These are phyloP conservation scores for Lenwebbia sp. DNA, from an alignment of 345 rosid genomes.

Conservation along the genomic window DNA sequence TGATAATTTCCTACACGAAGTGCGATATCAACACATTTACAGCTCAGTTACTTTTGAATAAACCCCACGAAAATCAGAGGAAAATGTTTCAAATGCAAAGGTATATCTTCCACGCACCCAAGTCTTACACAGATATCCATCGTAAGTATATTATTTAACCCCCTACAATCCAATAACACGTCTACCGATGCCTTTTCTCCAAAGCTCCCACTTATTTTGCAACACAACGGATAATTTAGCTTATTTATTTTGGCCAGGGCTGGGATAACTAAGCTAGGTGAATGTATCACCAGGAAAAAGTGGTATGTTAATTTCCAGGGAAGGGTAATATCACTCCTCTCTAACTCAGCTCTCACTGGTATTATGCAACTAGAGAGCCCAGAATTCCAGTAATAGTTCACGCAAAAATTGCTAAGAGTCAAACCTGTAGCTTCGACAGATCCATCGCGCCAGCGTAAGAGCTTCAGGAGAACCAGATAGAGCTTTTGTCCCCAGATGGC, in stretches of 20 bases:
- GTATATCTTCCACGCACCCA: neutral
- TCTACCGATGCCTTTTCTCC: neutral
- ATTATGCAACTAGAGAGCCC: neutral
- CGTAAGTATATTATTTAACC: neutral
- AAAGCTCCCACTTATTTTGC: neutral
- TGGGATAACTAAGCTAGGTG: neutral
- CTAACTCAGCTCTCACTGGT: neutral
- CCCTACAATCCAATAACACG: neutral
- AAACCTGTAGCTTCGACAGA: slow-evolving; percentile 78
- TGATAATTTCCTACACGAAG: neutral
- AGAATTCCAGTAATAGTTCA: neutral
- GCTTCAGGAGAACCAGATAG: slow-evolving; percentile 92
- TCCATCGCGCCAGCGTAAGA: slow-evolving; percentile 79
- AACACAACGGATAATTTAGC: neutral
- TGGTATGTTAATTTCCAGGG: neutral
- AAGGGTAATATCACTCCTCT: neutral
- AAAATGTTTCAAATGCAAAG: neutral
- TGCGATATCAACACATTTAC: neutral
- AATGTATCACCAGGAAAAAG: neutral
- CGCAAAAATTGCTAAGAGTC: neutral
- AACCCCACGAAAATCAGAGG: neutral
- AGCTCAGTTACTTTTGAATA: neutral
- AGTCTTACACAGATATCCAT: neutral
- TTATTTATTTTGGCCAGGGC: neutral
- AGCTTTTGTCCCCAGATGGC: slow-evolving; percentile 33